Conservation (phyloP, 2,329 filamentous ascomycete genomes). For the Trichothecium sympodiale region DNA sequence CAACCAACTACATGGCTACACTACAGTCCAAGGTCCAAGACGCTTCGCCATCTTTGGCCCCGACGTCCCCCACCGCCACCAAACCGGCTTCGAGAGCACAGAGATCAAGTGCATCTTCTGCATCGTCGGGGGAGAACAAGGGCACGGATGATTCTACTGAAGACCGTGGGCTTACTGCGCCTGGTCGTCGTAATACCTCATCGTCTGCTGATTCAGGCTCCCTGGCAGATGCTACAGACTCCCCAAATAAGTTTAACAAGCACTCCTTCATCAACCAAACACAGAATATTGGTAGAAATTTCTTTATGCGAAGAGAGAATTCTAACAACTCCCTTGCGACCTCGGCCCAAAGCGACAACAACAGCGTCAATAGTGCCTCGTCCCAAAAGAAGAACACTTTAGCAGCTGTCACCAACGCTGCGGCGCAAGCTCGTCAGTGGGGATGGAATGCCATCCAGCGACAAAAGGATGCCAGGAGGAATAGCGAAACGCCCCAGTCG, state of each 20-base stretch:
- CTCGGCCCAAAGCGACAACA: conserved; percentile 10
- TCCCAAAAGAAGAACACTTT: conserved; percentile 37
- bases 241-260: conserved; percentile 9
- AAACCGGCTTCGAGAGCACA: conserved; percentile 26
- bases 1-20: conserved; percentile 55
- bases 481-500: conserved; percentile 17
- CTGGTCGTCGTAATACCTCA: conserved; percentile 23
- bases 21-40: conserved; percentile 52
- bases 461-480: conserved; percentile 30
- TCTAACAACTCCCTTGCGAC: conserved; percentile 23
- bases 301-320: conserved; percentile 28
- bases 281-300: conserved; percentile 24
- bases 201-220: conserved; percentile 23
- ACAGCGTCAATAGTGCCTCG: conserved; percentile 18
- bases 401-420: conserved; percentile 43
- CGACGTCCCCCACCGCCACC: conserved; percentile 18
- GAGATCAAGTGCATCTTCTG: conserved; percentile 36
- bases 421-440: conserved; percentile 46
- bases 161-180: conserved; percentile 14
- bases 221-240: conserved; percentile 1
- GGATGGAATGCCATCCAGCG: conserved; percentile 45
- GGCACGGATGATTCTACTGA: conserved; percentile 21
- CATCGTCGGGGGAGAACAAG: conserved; percentile 33
- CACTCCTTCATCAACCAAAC: conserved; percentile 29
- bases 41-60: conserved; percentile 37